Base-by-base conservation (phyloP, 805 yeast species). In the Metschnikowia rubicola region DNA sequence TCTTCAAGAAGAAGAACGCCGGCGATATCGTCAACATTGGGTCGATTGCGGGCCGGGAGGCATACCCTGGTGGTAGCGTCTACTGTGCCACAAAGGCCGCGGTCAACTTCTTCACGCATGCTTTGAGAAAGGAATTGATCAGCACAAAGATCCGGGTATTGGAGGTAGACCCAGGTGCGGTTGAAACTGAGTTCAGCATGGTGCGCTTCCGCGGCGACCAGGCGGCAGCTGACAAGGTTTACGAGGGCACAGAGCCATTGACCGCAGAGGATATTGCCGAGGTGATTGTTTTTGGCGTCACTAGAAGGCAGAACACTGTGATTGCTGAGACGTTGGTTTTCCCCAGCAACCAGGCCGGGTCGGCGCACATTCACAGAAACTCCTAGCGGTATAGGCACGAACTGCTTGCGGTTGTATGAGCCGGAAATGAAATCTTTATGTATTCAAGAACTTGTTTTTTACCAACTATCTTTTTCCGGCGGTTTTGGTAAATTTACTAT, bases 91-190 rank as follows among this genome's bases (percentile, higher is more conserved):
- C 68, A 37, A 70, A 70, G 55, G 65, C 72, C 1, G 70, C 71
- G 11, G 70, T 68, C 15, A 60, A 61, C 31, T 66, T 54, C 40
- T 70, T 70, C 49, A 53, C 71, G 3, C 60, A 59, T 30, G 42
- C 68, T 2, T 66, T 70, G 52, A 61, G 74, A 47, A 67, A 67
- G 50, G 74, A 70, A 50, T 56, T 64, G 48, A 64, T 70, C 46
- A 57, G 56, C 52, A 68, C 74, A 13, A 57, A 53, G 17, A 66
- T 70, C 41, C 59, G 74, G 46, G 70, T 70, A 12, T 47, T 69
- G 52, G 73, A 69, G 56, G 67, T 69, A 19, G 70, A 66, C 48
- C 73, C 74, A 2, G 74, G 74, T 47, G 71, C 70, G 10, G 74
- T 70, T 3, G 62, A 61, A 48, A 69, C 74, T 26, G 74, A 70